Evolutionary conservation across 1,284 basidiomycete genomes (phyloP).

Genomic region (Schizophyllum commune): DNA sequence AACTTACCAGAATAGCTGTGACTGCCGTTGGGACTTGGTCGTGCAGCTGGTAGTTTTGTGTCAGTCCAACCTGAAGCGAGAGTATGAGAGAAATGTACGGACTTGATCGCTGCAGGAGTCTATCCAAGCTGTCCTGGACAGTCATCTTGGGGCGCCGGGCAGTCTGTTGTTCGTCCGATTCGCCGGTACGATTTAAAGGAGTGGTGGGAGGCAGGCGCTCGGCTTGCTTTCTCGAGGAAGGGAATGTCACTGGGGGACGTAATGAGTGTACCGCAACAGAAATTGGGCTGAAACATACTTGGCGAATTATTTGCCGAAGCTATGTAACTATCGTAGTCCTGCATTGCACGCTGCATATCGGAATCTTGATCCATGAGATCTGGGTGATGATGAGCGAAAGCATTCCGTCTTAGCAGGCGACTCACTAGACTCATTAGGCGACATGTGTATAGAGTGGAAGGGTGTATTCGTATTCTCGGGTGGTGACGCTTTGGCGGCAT

Average conservation of each 20-base stretch:
- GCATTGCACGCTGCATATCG: constrained; percentile 64
- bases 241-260: constrained; percentile 15
- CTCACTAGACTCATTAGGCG: constrained; percentile 57
- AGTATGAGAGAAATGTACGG: no score
- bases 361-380: constrained; percentile 67
- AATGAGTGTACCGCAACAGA: neutral
- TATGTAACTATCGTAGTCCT: constrained; percentile 40
- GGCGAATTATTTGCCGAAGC: constrained; percentile 25
- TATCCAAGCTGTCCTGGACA: no score
- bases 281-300: constrained; percentile 15
- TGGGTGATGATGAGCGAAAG: constrained; percentile 18
- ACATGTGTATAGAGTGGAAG: constrained; percentile 51
- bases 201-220: no score
- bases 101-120: no score
- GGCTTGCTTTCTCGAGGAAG: constrained; percentile 5
- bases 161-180: no score
- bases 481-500: constrained; percentile 31
- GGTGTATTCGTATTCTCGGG: constrained; percentile 47
- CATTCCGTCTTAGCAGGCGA: constrained; percentile 7
- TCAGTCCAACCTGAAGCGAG: no score
- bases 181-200: no score
- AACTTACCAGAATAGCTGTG: no score
- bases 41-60: no score
- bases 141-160: no score
- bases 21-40: no score